Evolutionary conservation across 345 rosid genomes (phyloP).

Genomic region (Acer negundo): DNA sequence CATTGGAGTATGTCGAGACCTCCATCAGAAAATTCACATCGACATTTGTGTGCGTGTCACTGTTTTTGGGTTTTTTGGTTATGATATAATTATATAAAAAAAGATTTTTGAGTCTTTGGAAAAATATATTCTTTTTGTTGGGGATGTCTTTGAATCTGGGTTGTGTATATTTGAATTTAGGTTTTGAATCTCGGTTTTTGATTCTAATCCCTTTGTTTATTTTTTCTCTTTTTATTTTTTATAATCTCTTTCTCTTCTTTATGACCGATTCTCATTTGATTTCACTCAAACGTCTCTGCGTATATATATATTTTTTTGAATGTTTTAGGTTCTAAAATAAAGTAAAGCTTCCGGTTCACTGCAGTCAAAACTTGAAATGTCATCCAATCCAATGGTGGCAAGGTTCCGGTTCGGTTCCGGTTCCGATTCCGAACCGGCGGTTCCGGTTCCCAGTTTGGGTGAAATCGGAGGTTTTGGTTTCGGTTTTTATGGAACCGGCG

Average conservation of each 20-base stretch:
- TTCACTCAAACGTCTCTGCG: conserved; percentile 18
- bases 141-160: conserved; percentile 36
- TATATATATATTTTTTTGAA: conserved; percentile 34
- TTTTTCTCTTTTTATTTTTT: conserved; percentile 23
- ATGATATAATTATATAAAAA: background rate
- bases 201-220: conserved; percentile 27
- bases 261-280: conserved; percentile 30
- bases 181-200: conserved; percentile 22
- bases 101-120: background rate
- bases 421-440: too few relatives aligned
- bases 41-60: background rate
- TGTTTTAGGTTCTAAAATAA: conserved; percentile 32
- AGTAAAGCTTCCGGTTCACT: conserved; percentile 26
- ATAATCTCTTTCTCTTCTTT: conserved; percentile 26
- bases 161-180: conserved; percentile 27
- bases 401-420: too few relatives aligned
- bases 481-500: too few relatives aligned
- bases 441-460: too few relatives aligned
- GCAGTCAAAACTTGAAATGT: conserved; percentile 18
- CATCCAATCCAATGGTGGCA: too few relatives aligned
- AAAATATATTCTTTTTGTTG: background rate
- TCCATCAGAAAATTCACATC: too few relatives aligned
- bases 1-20: too few relatives aligned
- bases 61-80: background rate
- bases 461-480: too few relatives aligned